A percentile compares a stretch with the other conserved stretches of the same genome.
Evolutionary conservation across 2,329 filamentous ascomycete species (phyloP).

Genomic region (Cadophora sp.): DNA sequence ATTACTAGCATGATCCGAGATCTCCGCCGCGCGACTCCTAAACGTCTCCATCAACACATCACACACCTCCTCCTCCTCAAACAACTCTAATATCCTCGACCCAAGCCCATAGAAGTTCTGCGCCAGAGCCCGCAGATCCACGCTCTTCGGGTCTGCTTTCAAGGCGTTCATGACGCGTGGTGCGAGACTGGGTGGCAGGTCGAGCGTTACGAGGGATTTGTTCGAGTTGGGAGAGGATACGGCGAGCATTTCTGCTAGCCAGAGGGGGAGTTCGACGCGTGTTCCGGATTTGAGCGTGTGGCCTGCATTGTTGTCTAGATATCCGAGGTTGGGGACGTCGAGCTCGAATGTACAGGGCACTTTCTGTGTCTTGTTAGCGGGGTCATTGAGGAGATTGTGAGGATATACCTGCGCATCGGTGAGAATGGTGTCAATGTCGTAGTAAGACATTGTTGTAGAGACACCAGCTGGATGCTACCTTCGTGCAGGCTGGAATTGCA

Average conservation of each 20-base stretch:
- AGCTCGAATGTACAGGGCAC: slow-evolving; percentile 94
- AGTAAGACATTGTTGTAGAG: slow-evolving; percentile 71
- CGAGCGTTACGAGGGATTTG: slow-evolving; percentile 75
- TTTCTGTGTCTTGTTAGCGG: slow-evolving; percentile 65
- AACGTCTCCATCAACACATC: slow-evolving; percentile 80
- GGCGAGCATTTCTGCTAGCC: slow-evolving; percentile 94
- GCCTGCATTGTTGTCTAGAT: slow-evolving; percentile 81
- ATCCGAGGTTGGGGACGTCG: slow-evolving; percentile 84
- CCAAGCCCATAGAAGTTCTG: slow-evolving; percentile 89
- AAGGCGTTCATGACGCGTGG: slow-evolving; percentile 85
- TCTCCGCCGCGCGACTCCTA: slow-evolving; percentile 79
- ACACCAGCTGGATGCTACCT: slow-evolving; percentile 14
- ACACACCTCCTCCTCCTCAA: slow-evolving; percentile 84
- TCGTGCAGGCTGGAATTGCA: background rate
- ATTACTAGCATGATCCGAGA: slow-evolving; percentile 89
- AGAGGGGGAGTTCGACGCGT: slow-evolving; percentile 83
- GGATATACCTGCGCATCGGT: slow-evolving; percentile 76
- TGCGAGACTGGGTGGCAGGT: slow-evolving; percentile 79
- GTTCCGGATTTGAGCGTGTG: slow-evolving; percentile 80
- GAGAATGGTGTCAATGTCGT: slow-evolving; percentile 83
- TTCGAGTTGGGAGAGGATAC: slow-evolving; percentile 60
- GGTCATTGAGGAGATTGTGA: slow-evolving; percentile 15
- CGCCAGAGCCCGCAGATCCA: slow-evolving; percentile 82
- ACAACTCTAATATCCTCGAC: slow-evolving; percentile 85
- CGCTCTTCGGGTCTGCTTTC: slow-evolving; percentile 85